Conservation (phyloP, 495 filamentous ascomycete genomes). For the Entonaema liquescens region DNA sequence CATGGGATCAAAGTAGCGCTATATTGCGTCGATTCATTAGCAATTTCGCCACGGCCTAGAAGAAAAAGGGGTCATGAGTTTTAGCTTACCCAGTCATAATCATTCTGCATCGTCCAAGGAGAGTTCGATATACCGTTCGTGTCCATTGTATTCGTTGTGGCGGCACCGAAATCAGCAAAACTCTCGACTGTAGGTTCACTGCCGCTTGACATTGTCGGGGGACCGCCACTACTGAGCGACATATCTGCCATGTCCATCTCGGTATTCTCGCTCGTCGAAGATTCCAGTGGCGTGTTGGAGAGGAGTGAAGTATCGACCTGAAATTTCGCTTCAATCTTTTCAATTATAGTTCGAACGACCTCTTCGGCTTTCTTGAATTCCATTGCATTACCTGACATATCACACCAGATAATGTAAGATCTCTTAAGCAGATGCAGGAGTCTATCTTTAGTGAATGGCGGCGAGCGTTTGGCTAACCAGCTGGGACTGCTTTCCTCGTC, state of each 20-base stretch:
- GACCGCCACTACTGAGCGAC: slow-evolving; percentile 15
- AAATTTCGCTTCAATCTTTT: slow-evolving; percentile 34
- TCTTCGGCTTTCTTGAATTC: slow-evolving; percentile 39
- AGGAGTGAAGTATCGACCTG: slow-evolving; percentile 3
- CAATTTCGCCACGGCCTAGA: background rate
- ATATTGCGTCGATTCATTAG: slow-evolving; percentile 27
- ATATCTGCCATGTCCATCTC: slow-evolving; percentile 23
- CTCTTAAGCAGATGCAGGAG: slow-evolving; percentile 41
- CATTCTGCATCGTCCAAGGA: slow-evolving; percentile 36
- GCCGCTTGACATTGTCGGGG: slow-evolving; percentile 22
- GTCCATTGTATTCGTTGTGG: slow-evolving; percentile 1
- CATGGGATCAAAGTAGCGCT: slow-evolving; percentile 44
- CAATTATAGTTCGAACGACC: slow-evolving; percentile 41
- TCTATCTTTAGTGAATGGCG: slow-evolving; percentile 38
- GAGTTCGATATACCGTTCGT: slow-evolving; percentile 17
- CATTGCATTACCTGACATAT: slow-evolving; percentile 24
- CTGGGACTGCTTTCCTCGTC: slow-evolving; percentile 37
- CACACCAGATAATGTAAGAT: slow-evolving; percentile 47
- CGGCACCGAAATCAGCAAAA: slow-evolving; percentile 24
- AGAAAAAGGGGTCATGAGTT: background rate
- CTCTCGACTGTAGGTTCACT: slow-evolving; percentile 14
- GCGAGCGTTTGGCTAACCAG: slow-evolving; percentile 39
- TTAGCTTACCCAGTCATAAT: slow-evolving; percentile 46
- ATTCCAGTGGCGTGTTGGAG: background rate
- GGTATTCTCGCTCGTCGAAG: slow-evolving; percentile 13